These are phyloP conservation scores for Phytophthora multivora DNA, from an alignment of 352 stramenopile species.

Conservation along the genomic window DNA sequence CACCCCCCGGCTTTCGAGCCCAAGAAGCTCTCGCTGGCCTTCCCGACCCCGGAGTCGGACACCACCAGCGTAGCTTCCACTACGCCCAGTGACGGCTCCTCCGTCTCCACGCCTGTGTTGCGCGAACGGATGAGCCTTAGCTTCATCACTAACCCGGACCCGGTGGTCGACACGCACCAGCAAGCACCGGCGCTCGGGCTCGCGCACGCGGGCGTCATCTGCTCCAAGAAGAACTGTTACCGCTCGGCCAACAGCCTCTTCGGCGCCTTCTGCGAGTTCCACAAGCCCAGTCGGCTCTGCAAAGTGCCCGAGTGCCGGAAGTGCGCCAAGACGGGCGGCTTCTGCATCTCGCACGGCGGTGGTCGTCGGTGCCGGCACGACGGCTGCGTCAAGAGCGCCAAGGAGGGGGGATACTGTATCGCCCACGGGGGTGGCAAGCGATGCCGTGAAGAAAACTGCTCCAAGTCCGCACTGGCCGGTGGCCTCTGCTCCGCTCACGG, in stretches of 20 bases:
- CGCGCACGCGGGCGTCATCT: slow-evolving; percentile 30
- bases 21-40: slow-evolving; percentile 15
- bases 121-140: slow-evolving; percentile 59
- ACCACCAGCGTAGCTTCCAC: slow-evolving; percentile 32
- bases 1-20: slow-evolving; percentile 30
- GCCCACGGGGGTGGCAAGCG: slow-evolving; percentile 64
- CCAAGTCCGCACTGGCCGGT: slow-evolving; percentile 68
- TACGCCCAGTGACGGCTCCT: slow-evolving; percentile 29
- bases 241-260: slow-evolving; percentile 49
- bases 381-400: slow-evolving; percentile 72
- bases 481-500: slow-evolving; percentile 74
- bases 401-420: slow-evolving; percentile 74
- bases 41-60: slow-evolving; percentile 27
- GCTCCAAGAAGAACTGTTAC: slow-evolving; percentile 74
- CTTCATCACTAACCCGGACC: slow-evolving; percentile 59
- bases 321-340: slow-evolving; percentile 73
- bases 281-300: slow-evolving; percentile 74
- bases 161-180: slow-evolving; percentile 1
- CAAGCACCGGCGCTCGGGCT: neutral
- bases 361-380: slow-evolving; percentile 55
- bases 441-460: slow-evolving; percentile 52
- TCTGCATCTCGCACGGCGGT: slow-evolving; percentile 78
- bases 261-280: slow-evolving; percentile 63
- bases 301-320: slow-evolving; percentile 63
- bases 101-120: slow-evolving; percentile 26